Evolutionary conservation across 305 asterid species (phyloP).

Genomic region (Solanum aculeatissimum): DNA sequence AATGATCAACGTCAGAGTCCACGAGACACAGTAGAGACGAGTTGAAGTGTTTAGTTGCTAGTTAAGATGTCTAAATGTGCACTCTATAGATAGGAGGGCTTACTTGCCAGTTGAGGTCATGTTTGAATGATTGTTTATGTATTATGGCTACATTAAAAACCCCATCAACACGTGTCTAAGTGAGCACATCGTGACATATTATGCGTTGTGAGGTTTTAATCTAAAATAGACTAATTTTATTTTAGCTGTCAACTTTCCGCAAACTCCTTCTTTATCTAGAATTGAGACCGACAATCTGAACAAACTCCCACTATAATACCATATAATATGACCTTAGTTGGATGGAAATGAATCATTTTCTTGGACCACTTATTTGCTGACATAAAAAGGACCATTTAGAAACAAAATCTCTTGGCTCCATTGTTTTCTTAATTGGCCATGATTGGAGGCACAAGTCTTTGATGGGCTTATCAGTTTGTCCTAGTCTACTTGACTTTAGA

Average conservation of each 20-base stretch:
- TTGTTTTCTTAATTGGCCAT: not conserved
- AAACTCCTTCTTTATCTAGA: not conserved
- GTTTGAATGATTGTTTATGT: not conserved
- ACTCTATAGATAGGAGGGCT: not conserved
- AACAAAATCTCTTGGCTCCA: not conserved
- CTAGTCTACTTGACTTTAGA: not conserved
- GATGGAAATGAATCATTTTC: not conserved
- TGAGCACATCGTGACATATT: not conserved
- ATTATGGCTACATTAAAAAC: not conserved
- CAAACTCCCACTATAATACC: not conserved
- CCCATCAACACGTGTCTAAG: not conserved
- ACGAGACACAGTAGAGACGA: not conserved
- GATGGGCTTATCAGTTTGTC: not conserved
- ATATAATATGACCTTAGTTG: not conserved
- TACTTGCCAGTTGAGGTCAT: not conserved
- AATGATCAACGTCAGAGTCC: not conserved
- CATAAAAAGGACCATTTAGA: not conserved
- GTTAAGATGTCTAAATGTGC: not conserved
- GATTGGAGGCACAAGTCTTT: not conserved
- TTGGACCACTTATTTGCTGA: not conserved
- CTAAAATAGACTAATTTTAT: not conserved
- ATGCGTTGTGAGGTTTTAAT: not conserved
- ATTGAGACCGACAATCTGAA: not conserved
- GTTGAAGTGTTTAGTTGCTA: not conserved
- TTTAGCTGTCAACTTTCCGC: not conserved